Evolutionary conservation across 208 protist species (phyloP), one percentile per base, ranked within the genome.

Genomic region (Leptomonas seymouri): DNA sequence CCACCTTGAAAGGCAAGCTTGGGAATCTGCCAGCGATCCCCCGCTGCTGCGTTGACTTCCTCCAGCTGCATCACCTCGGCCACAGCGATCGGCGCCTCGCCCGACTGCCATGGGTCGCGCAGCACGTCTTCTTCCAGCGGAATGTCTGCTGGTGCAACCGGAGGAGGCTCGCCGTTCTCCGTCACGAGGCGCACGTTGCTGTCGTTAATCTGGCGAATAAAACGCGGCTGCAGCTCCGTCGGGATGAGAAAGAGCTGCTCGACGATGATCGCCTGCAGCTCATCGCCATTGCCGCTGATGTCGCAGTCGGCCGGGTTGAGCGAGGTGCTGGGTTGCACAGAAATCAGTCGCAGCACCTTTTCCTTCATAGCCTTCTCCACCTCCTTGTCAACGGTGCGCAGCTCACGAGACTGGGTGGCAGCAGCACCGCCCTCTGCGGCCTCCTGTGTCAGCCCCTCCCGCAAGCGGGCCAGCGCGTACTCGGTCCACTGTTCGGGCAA

Each of bases 181-280:
- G 83, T 83, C 39, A 93, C 69, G 50, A 93, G 84, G 30, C 81
- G 87, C 63, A 96, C 82, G 60, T 90, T 89, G 78, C 87, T 94
- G 55, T 84, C 59, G 66, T 91, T 93, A 9, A 96, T 74, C 68
- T 93, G 91, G 23, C 77, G 78, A 23, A 96, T 75, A 39, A 96
- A 94, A 5, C 61, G 63, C 21, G 86, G 80, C 80, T 92, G 87
- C 48, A 81, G 71, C 50, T 81, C 82, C 21, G 89, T 85, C 23
- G 84, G 75, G 25, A 79, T 83, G 21, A 96, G 81, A 60, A 96
- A 81, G 23, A 91, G 80, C 74, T 94, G 88, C 65, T 94, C 87
- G 12, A 96, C 88, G 59, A 96, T 86, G 75, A 94, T 87, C 28
- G 86, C 76, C 69, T 94, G 86, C 36, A 94, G 75, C 48, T 92